Conservation (phyloP, 345 rosid species). For the Citrus australasica region DNA sequence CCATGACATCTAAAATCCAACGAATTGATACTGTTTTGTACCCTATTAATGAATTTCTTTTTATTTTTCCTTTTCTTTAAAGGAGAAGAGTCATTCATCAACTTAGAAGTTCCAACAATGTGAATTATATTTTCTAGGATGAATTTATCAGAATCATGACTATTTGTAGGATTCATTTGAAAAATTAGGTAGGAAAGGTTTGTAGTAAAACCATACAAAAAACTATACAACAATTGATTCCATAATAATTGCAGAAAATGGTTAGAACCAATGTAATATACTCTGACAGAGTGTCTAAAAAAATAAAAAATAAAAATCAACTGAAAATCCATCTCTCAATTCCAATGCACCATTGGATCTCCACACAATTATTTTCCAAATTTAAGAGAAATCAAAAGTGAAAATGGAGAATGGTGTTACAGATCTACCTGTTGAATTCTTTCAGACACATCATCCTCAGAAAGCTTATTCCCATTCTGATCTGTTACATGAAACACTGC, state of each 20-base stretch:
- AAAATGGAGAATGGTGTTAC: constrained; percentile 7
- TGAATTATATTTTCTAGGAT: background rate
- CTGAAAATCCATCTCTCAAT: background rate
- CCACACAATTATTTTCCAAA: background rate
- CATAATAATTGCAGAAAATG: background rate
- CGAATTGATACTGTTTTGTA: background rate
- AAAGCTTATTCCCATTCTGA: constrained; percentile 60
- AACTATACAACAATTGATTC: background rate
- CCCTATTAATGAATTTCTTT: background rate
- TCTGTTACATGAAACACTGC: constrained; percentile 80
- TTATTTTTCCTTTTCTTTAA: background rate
- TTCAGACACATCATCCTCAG: constrained; percentile 60
- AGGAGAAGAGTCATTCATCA: background rate
- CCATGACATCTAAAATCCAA: constrained; percentile 3
- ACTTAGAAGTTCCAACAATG: background rate
- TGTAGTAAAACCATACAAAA: background rate
- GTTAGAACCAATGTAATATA: background rate
- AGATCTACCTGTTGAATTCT: constrained; percentile 71
- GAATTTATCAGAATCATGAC: background rate
- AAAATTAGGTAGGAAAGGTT: background rate
- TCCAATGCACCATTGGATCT: background rate
- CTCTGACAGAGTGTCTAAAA: background rate
- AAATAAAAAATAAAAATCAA: background rate
- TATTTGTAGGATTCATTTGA: background rate
- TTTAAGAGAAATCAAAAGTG: background rate